Percentiles rank a stretch among this genome's conserved stretches.
Evolutionary conservation across 768 basidiomycete species (phyloP).

Genomic region (Strobilomyces echinocephalus): DNA sequence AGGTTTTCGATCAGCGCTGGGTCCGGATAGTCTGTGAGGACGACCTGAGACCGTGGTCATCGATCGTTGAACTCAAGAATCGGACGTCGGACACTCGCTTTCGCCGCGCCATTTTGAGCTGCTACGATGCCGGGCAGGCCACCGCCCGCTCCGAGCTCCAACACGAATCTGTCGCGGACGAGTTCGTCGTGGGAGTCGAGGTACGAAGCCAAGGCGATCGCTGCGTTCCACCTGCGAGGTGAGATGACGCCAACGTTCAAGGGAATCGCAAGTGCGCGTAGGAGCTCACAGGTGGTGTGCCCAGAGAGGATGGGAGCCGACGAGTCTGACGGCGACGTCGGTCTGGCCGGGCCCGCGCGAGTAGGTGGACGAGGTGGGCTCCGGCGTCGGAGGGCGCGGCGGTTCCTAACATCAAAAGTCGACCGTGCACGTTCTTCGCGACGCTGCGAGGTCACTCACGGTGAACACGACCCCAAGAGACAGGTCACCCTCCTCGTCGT

Average conservation of each 20-base stretch:
- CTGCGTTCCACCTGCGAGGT: constrained; percentile 69
- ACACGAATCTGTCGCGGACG: constrained; percentile 46
- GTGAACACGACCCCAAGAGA: constrained; percentile 47
- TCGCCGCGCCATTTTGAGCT: constrained; percentile 61
- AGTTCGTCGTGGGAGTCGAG: constrained; percentile 51
- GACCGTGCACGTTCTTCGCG: neutral
- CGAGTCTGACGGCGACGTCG: constrained; percentile 58
- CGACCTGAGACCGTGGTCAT: constrained; percentile 43
- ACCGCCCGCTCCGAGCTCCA: constrained; percentile 94
- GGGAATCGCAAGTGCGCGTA: neutral
- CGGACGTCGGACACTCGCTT: constrained; percentile 36
- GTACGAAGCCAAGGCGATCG: constrained; percentile 65
- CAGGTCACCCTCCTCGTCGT: constrained; percentile 31
- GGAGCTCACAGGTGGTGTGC: constrained; percentile 64
- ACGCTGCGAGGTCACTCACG: constrained; percentile 29
- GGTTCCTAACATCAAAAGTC: constrained; percentile 41
- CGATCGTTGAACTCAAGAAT: neutral
- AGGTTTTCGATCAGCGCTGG: constrained; percentile 70
- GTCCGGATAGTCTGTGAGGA: constrained; percentile 94
- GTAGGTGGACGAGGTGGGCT: constrained; percentile 52
- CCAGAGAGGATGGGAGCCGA: constrained; percentile 80
- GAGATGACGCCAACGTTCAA: too few relatives aligned
- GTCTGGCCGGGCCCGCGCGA: constrained; percentile 27
- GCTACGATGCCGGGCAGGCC: constrained; percentile 81
- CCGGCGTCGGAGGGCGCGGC: constrained; percentile 61